These are phyloP conservation scores for Alternaria metachromatica DNA, from an alignment of 2,329 filamentous ascomycete genomes.

Conservation along the genomic window DNA sequence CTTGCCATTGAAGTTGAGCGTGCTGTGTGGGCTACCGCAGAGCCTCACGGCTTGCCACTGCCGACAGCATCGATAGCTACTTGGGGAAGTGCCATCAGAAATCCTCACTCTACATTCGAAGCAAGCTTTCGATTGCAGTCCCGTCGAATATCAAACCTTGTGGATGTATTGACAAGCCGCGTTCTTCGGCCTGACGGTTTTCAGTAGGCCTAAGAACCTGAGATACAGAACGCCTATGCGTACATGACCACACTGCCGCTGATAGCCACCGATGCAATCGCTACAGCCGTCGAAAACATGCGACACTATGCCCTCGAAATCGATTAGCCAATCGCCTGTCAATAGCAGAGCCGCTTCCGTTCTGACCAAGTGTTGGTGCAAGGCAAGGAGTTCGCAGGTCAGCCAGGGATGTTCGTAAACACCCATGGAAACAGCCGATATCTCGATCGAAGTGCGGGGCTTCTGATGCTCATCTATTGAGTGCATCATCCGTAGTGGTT, in stretches of 20 bases:
- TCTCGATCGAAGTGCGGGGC: not conserved
- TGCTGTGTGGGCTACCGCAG: not conserved
- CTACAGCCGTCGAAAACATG: too few relatives aligned
- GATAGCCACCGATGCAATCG: not conserved
- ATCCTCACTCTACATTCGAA: not conserved
- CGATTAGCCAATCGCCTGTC: not conserved
- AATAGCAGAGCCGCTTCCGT: not conserved
- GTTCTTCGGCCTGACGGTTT: not conserved
- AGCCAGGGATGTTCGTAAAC: not conserved
- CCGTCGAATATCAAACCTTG: rapidly evolving
- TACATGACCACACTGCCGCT: too few relatives aligned
- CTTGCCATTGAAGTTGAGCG: not conserved
- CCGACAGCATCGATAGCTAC: not conserved
- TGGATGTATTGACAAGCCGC: not conserved
- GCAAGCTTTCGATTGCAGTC: not conserved
- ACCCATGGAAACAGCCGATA: not conserved
- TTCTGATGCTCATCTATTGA: not conserved
- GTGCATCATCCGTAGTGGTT: not conserved
- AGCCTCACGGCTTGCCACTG: not conserved
- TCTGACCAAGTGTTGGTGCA: not conserved
- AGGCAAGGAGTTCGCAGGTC: not conserved
- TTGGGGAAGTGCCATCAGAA: rapidly evolving
- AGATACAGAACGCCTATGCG: not conserved
- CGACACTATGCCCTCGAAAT: not conserved
- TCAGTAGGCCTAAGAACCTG: not conserved